A percentile compares a stretch with the other conserved stretches of the same genome.
Evolutionary conservation across 2,329 filamentous ascomycete genomes (phyloP).

Genomic region (Beauveria bassiana): DNA sequence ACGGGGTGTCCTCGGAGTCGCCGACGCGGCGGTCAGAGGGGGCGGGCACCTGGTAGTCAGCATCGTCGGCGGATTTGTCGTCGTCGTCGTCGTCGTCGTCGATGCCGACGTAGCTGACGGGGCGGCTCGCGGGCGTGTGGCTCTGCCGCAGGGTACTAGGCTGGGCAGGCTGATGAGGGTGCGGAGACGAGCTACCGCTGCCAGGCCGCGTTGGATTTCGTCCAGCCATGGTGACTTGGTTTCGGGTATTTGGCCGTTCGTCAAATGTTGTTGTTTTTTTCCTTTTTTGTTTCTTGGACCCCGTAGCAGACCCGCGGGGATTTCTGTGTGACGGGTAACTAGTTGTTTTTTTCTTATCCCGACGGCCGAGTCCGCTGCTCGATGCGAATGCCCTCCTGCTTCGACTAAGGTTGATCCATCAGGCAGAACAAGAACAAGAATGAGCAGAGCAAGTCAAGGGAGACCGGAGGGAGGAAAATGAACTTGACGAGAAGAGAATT

Average conservation of each 20-base stretch:
- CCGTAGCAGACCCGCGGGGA: too few species aligned
- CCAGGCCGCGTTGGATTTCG: slow-evolving; percentile 21
- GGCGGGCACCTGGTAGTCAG: slow-evolving; percentile 16
- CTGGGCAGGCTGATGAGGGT: slow-evolving; percentile 33
- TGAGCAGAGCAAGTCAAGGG: not conserved
- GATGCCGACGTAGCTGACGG: slow-evolving; percentile 13
- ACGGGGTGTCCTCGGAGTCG: slow-evolving; percentile 42
- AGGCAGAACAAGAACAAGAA: not conserved
- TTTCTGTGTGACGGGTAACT: too few species aligned
- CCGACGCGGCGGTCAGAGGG: slow-evolving; percentile 15
- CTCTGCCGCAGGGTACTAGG: slow-evolving; percentile 40
- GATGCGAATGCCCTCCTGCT: not conserved
- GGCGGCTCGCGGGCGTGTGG: slow-evolving; percentile 26
- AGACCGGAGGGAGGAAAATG: not conserved
- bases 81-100: slow-evolving; percentile 12
- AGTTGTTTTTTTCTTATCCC: not conserved
- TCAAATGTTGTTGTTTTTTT: slow-evolving; percentile 18
- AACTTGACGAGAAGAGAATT: not conserved
- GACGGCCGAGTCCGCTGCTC: not conserved
- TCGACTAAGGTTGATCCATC: not conserved
- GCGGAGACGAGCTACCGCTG: slow-evolving; percentile 20
- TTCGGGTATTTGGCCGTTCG: not conserved
- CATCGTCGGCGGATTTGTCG: not conserved
- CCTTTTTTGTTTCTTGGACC: not conserved
- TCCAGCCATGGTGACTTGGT: slow-evolving; percentile 26